These are phyloP conservation scores for Globisporangium spiculum DNA, from an alignment of 352 stramenopile genomes.

Conservation along the genomic window DNA sequence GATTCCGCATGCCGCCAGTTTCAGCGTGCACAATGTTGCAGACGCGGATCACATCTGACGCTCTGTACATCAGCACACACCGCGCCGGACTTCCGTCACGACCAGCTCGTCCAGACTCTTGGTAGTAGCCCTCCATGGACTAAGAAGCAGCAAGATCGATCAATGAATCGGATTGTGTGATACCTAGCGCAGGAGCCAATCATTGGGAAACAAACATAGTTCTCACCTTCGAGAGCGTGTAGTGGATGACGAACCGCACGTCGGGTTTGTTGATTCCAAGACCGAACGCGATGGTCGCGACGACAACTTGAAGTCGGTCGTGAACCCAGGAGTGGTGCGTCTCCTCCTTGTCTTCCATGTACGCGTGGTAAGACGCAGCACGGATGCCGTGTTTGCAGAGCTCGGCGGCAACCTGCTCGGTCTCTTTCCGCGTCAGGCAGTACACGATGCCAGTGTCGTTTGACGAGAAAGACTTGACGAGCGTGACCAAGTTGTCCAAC, in stretches of 20 bases:
- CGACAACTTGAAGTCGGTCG: conserved; percentile 80
- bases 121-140: conserved; percentile 97
- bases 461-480: conserved; percentile 64
- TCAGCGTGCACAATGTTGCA: conserved; percentile 63
- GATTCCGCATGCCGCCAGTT: conserved; percentile 58
- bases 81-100: conserved; percentile 88
- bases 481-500: conserved; percentile 63
- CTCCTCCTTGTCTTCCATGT: conserved; percentile 61
- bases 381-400: conserved; percentile 71
- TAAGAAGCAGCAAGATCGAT: conserved; percentile 12
- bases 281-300: conserved; percentile 93
- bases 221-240: conserved; percentile 72
- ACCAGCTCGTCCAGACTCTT: conserved; percentile 95
- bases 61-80: conserved; percentile 88
- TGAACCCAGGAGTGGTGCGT: conserved; percentile 59
- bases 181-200: not conserved
- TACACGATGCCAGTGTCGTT: conserved; percentile 90
- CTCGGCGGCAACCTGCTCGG: conserved; percentile 79
- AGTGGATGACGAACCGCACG: conserved; percentile 91
- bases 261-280: conserved; percentile 94
- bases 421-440: conserved; percentile 90
- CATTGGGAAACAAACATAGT: not conserved
- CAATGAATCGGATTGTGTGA: not conserved
- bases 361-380: conserved; percentile 89
- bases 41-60: conserved; percentile 73